A percentile compares a stretch with the other conserved stretches of the same genome.
phyloP scores from a whole-genome alignment of 2,329 filamentous ascomycete species.

The Penicillium sclerotiorum region DNA sequence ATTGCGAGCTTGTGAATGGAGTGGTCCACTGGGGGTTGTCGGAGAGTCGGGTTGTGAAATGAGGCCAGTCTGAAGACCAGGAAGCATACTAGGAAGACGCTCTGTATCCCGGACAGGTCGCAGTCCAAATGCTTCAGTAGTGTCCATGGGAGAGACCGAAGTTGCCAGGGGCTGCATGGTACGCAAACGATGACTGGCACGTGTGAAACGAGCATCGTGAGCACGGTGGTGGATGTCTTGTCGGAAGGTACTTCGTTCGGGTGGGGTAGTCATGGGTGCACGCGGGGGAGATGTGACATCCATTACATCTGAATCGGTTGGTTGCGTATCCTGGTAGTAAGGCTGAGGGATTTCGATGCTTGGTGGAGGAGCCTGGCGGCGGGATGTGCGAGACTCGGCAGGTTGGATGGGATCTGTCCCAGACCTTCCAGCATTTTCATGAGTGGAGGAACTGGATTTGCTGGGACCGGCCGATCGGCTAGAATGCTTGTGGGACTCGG shows the following conservation, averaged over 20 bases:
- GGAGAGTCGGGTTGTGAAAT: constrained; percentile 91
- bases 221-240: constrained; percentile 55
- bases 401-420: constrained; percentile 60
- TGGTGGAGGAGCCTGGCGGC: constrained; percentile 80
- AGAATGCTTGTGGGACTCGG: constrained; percentile 64
- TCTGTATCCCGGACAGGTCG: constrained; percentile 81
- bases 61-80: constrained; percentile 67
- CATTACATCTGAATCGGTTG: constrained; percentile 54
- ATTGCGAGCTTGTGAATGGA: constrained; percentile 59
- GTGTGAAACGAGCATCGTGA: constrained; percentile 41
- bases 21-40: constrained; percentile 75
- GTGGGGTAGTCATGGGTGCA: constrained; percentile 69
- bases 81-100: constrained; percentile 78
- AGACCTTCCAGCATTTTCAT: constrained; percentile 26
- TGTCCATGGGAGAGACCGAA: constrained; percentile 68
- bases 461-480: constrained; percentile 26
- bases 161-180: constrained; percentile 69
- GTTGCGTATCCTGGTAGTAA: constrained; percentile 52
- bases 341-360: constrained; percentile 75
- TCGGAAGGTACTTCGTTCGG: constrained; percentile 68
- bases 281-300: constrained; percentile 66
- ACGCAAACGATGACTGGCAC: constrained; percentile 56
- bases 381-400: constrained; percentile 58
- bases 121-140: constrained; percentile 70
- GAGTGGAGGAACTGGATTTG: constrained; percentile 29